Evolutionary conservation across 202 grass and related monocot genomes (phyloP), one percentile per base, ranked within the genome.

Genomic region (Zoysia matrella): DNA sequence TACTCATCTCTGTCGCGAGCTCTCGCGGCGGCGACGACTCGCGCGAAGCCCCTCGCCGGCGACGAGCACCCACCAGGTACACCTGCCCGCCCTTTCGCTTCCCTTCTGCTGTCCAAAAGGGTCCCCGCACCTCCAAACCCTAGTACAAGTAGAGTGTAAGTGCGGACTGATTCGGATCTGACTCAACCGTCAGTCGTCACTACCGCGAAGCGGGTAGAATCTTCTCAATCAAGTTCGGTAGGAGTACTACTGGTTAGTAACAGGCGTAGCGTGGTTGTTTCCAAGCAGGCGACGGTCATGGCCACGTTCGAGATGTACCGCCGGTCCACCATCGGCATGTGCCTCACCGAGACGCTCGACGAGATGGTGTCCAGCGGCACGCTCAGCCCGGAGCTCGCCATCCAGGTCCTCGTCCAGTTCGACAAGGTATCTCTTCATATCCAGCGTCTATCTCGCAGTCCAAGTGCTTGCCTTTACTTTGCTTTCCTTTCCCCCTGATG

Each of bases 321-420:
- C 57, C 89, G 91, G 77, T 95, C 95, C 45, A 83, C 89, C 60
- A 98, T 95, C 85, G 92, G 92, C 71, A 93, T 90, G 89, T 95
- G 92, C 83, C 92, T 98, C 76, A 98, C 91, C 36, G 89, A 95
- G 84, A 90, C 91, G 74, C 73, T 98, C 56, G 96, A 98, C 72
- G 92, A 98, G 85, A 98, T 98, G 96, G 96, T 98, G 48, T 90
- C 86, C 61, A 98, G 64, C 69, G 92, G 90, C 49, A 95, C 92
- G 14, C 79, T 98, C 72, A 95, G 89, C 82, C 96, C 91, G 0
- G 96, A 95, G 89, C 92, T 98, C 43, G 91, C 96, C 73, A 95
- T 95, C 71, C 92, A 98, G 82, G 96, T 98, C 65, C 92, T 98
- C 39, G 89, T 95, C 78, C 92, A 95, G 74, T 98, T 98, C 50